Conservation (phyloP, 2,329 filamentous ascomycete species). For the Trichothecium roseum region DNA sequence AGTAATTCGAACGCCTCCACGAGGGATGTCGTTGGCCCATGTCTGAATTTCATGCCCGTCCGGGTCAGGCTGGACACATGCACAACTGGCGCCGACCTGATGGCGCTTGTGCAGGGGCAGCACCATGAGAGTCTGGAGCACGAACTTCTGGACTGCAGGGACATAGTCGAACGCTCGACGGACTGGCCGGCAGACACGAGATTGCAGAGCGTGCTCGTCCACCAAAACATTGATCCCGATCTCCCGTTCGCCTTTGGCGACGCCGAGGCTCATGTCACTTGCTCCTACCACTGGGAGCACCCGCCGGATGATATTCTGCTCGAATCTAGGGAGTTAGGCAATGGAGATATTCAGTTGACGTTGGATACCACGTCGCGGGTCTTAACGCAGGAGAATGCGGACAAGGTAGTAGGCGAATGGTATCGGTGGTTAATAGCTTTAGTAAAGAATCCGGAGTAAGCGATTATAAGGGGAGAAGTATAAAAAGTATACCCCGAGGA, state of each 20-base stretch:
- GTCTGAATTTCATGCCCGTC: slow-evolving; percentile 53
- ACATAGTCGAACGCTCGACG: slow-evolving; percentile 35
- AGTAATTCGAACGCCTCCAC: not conserved
- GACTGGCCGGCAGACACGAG: slow-evolving; percentile 26
- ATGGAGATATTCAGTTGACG: slow-evolving; percentile 4
- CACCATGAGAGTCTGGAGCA: slow-evolving; percentile 41
- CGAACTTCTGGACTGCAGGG: slow-evolving; percentile 37
- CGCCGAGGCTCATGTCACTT: slow-evolving; percentile 7
- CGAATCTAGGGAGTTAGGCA: slow-evolving; percentile 2
- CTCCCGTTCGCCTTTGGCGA: slow-evolving; percentile 32
- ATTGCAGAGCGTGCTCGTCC: slow-evolving; percentile 28
- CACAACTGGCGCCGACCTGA: slow-evolving; percentile 32
- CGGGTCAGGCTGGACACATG: slow-evolving; percentile 42
- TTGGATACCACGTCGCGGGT: slow-evolving; percentile 4
- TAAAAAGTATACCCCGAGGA: no score
- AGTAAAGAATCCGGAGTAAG: no score
- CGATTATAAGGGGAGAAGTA: no score
- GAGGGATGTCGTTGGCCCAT: slow-evolving; percentile 43
- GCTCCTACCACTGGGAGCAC: slow-evolving; percentile 6
- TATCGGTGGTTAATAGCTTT: no score
- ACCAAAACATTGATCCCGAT: slow-evolving; percentile 47
- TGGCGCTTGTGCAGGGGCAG: slow-evolving; percentile 40
- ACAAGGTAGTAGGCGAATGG: no score
- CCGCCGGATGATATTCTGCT: slow-evolving; percentile 6
- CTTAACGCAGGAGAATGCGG: slow-evolving; percentile 3